Percentiles rank a stretch among this genome's conserved stretches.
Conservation (phyloP, 306 rosid genomes). For the Erythrophleum fordii region DNA sequence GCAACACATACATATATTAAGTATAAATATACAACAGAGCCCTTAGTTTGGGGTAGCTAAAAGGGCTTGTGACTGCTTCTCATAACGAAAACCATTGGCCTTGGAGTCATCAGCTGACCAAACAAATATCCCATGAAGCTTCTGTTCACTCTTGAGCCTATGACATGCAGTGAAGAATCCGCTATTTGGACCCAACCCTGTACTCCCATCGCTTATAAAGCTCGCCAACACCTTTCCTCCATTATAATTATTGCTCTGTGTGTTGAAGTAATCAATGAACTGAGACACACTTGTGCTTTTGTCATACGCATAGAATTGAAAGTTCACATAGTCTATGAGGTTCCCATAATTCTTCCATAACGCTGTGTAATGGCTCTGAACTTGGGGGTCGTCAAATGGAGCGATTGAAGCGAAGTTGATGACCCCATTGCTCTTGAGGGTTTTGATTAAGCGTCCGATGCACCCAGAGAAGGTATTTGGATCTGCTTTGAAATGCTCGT, state of each 20-base stretch:
- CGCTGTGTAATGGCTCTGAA: slow-evolving; percentile 70
- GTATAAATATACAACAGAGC: neutral
- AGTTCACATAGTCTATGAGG: slow-evolving; percentile 78
- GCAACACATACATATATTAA: neutral
- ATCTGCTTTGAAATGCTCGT: slow-evolving; percentile 70
- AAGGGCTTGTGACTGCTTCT: slow-evolving; percentile 74
- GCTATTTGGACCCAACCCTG: slow-evolving; percentile 58
- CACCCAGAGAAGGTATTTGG: slow-evolving; percentile 70
- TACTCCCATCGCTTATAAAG: slow-evolving; percentile 62
- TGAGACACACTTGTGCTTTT: slow-evolving; percentile 63
- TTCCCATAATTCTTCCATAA: slow-evolving; percentile 72
- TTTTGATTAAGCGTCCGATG: slow-evolving; percentile 59
- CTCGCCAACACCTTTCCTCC: slow-evolving; percentile 78
- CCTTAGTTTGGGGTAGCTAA: slow-evolving; percentile 40
- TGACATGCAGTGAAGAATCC: slow-evolving; percentile 75
- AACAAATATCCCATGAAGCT: slow-evolving; percentile 75
- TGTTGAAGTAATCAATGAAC: slow-evolving; percentile 59
- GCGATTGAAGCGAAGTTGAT: slow-evolving; percentile 80
- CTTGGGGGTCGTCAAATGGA: slow-evolving; percentile 69
- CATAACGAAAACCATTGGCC: slow-evolving; percentile 65
- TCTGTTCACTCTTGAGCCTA: slow-evolving; percentile 49
- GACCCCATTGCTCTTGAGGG: slow-evolving; percentile 58
- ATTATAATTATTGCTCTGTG: slow-evolving; percentile 59
- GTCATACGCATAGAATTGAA: slow-evolving; percentile 86
- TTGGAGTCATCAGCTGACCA: slow-evolving; percentile 88